Base-by-base conservation (phyloP, 306 rosid species). In the Sindora glabra region DNA sequence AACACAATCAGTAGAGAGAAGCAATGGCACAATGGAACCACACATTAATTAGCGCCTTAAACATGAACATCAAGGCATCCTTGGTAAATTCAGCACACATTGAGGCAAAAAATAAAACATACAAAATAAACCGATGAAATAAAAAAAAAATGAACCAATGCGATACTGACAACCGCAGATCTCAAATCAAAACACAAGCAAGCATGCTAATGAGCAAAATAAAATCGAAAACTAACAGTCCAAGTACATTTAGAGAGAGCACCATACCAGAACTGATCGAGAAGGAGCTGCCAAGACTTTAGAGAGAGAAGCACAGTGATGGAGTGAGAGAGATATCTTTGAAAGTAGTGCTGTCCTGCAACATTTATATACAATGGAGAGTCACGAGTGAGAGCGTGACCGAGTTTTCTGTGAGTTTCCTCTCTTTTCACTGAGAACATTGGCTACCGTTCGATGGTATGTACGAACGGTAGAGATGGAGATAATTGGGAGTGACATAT, bases 181-280 rank as follows among this genome's bases (percentile, higher is more conserved):
- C n/a, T n/a, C n/a, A n/a, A n/a, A n/a, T n/a, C n/a, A n/a, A n/a
- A n/a, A n/a, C n/a, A n/a, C n/a, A n/a, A n/a, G n/a, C n/a, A n/a
- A n/a, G n/a, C n/a, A n/a, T n/a, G n/a, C n/a, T n/a, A n/a, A n/a
- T n/a, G n/a, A n/a, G n/a, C n/a, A n/a, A n/a, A n/a, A n/a, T n/a
- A n/a, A n/a, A n/a, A n/a, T n/a, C n/a, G n/a, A n/a, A n/a, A n/a
- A n/a, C n/a, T n/a, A n/a, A n/a, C 34, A 29, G 8, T 29, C 8
- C 34, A 4, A 29, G 34, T 9, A 29, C 5, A 9, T 4, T 29
- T 29, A 18, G 23, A 24, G 10, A 22, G 9, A 2, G 18, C 0
- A 49, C 3, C 3, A 26, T 58, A 75, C 81, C 81, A 5, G 75
- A 37, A 15, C 45, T n/a, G 30, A 59, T 21, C 8, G 38, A 5